A percentile compares a stretch with the other conserved stretches of the same genome.
Conservation (phyloP, 805 yeast genomes). For the Metschnikowia drakensbergensis region DNA sequence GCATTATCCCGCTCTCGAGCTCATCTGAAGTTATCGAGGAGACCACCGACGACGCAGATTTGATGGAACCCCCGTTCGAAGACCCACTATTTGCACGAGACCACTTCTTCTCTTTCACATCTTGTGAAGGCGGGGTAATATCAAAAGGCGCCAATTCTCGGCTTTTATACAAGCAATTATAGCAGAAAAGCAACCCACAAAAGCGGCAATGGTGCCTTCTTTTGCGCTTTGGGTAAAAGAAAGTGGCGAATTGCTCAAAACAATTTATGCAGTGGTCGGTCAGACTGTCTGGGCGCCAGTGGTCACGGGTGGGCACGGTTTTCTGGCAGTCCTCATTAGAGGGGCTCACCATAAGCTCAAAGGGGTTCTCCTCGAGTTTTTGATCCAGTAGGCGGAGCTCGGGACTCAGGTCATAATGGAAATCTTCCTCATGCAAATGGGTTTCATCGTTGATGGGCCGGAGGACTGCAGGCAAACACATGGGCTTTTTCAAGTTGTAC, state of each 20-base stretch:
- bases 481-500: slow-evolving; percentile 44
- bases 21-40: slow-evolving; percentile 9
- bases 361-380: slow-evolving; percentile 13
- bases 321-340: slow-evolving; percentile 1
- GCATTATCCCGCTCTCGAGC: slow-evolving; percentile 11
- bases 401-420: slow-evolving; percentile 11
- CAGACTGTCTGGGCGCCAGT: slow-evolving; percentile 48
- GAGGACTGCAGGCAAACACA: slow-evolving; percentile 51
- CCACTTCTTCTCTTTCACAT: neutral
- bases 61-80: slow-evolving; percentile 7
- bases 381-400: slow-evolving; percentile 8
- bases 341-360: slow-evolving; percentile 8
- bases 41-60: neutral
- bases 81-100: slow-evolving; percentile 11
- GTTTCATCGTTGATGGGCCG: slow-evolving; percentile 31
- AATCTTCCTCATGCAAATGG: slow-evolving; percentile 11
- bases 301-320: slow-evolving; percentile 47
- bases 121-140: slow-evolving; percentile 8
- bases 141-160: slow-evolving; percentile 12
- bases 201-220: slow-evolving; percentile 20
- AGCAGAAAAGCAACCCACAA: slow-evolving; percentile 16
- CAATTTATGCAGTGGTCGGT: slow-evolving; percentile 43
- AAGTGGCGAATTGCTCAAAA: slow-evolving; percentile 30
- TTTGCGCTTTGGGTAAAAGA: slow-evolving; percentile 24
- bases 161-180: slow-evolving; percentile 24